Conservation (phyloP, 1,139 yeast species). For the Sugiyamaella japonica region DNA sequence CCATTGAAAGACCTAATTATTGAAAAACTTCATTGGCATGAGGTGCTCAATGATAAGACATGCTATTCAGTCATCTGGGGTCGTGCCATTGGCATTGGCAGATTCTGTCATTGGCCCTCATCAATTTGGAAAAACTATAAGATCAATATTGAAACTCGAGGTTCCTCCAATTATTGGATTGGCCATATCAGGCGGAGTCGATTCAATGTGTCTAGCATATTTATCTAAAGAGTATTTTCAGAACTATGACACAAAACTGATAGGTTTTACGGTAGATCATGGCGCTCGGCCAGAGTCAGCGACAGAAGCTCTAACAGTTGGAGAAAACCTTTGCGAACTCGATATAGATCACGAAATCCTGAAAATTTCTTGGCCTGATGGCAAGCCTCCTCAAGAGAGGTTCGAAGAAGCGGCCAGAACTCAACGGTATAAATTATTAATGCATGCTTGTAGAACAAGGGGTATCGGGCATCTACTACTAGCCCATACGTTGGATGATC, state of each 20-base stretch:
- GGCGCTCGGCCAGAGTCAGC: constrained; percentile 49
- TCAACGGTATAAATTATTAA: constrained; percentile 51
- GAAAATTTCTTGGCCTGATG: constrained; percentile 41
- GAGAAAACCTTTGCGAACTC: constrained; percentile 42
- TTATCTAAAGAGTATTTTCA: constrained; percentile 43
- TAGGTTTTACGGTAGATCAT: constrained; percentile 63
- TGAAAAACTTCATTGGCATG: background rate
- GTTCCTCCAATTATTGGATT: constrained; percentile 32
- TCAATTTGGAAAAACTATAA: constrained; percentile 18
- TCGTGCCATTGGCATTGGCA: background rate
- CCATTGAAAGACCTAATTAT: background rate
- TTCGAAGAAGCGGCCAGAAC: constrained; percentile 41
- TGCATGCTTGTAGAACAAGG: constrained; percentile 40
- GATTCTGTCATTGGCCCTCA: background rate
- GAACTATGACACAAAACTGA: constrained; percentile 38
- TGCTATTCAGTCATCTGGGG: too few relatives aligned
- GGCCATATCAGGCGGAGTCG: constrained; percentile 82
- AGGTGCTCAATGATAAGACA: background rate
- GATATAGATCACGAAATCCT: constrained; percentile 46
- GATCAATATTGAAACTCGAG: constrained; percentile 13
- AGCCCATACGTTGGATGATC: constrained; percentile 75
- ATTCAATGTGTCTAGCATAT: constrained; percentile 67
- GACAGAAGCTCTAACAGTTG: constrained; percentile 51
- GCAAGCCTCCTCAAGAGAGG: constrained; percentile 22
- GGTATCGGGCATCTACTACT: constrained; percentile 46